phyloP scores from a whole-genome alignment of 2,329 filamentous ascomycete species.

The Alternaria arborescens region DNA sequence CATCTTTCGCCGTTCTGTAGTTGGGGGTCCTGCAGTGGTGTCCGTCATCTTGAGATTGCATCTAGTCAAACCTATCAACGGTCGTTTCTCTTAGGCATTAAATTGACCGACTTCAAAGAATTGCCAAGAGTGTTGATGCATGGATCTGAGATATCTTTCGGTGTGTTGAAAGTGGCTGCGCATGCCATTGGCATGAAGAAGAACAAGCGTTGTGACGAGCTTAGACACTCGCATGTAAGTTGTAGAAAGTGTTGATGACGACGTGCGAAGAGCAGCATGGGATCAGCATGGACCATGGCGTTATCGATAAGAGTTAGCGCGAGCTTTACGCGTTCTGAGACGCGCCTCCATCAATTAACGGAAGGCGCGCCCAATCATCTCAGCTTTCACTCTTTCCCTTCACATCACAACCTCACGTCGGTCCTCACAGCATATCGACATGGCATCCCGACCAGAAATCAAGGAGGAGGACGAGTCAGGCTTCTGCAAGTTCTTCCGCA shows the following conservation, averaged over 20 bases:
- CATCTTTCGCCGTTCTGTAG: accelerated
- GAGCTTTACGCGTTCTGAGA: slow-evolving; percentile 10
- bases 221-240: too few relatives aligned
- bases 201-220: too few relatives aligned
- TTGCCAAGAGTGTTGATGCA: not conserved
- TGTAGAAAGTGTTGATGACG: not conserved
- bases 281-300: too few relatives aligned
- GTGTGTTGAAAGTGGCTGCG: not conserved
- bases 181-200: not conserved
- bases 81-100: not conserved
- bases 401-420: not conserved
- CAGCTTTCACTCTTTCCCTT: not conserved
- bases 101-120: not conserved
- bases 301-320: slow-evolving; percentile 14
- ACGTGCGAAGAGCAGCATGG: too few relatives aligned
- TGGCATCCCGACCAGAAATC: slow-evolving; percentile 66
- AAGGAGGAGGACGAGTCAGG: slow-evolving; percentile 93
- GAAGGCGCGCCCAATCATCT: slow-evolving; percentile 10
- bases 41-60: not conserved
- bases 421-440: slow-evolving; percentile 31
- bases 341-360: slow-evolving; percentile 14
- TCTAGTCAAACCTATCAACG: not conserved
- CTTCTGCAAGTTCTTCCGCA: slow-evolving; percentile 96
- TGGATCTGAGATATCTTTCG: accelerated
- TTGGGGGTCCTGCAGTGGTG: not conserved